These are phyloP conservation scores for Eucalyptus cloeziana DNA, from an alignment of 345 rosid genomes.

Conservation along the genomic window DNA sequence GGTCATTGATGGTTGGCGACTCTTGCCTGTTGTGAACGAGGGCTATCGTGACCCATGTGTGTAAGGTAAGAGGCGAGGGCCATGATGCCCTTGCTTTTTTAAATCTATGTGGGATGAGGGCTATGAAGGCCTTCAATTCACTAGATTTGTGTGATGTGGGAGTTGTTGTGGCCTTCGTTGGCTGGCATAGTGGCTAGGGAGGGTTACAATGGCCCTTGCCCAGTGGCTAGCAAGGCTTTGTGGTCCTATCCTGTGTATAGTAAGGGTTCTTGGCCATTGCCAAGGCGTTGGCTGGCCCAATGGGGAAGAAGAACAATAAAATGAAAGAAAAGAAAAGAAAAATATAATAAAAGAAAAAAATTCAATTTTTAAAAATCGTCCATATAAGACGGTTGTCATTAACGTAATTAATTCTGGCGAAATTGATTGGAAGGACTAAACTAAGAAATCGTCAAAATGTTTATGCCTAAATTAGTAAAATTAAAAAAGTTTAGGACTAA, in stretches of 20 bases:
- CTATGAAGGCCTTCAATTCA: neutral
- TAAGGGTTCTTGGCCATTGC: no score
- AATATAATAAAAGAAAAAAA: neutral
- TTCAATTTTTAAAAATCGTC: no score
- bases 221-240: no score
- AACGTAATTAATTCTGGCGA: accelerated
- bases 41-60: neutral
- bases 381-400: neutral
- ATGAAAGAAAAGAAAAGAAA: neutral
- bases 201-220: neutral
- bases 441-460: no score
- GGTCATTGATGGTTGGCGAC: neutral
- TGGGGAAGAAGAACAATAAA: neutral
- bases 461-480: no score
- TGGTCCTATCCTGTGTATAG: no score
- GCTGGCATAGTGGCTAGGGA: neutral
- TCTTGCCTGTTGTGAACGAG: accelerated
- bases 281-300: neutral
- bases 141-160: neutral
- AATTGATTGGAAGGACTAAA: neutral
- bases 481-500: no score
- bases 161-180: neutral
- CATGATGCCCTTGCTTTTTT: neutral
- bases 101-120: neutral
- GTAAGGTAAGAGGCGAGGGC: neutral